A percentile compares a stretch with the other conserved stretches of the same genome.
These are phyloP conservation scores for Casuarina glauca DNA, from an alignment of 306 rosid genomes.

Conservation along the genomic window DNA sequence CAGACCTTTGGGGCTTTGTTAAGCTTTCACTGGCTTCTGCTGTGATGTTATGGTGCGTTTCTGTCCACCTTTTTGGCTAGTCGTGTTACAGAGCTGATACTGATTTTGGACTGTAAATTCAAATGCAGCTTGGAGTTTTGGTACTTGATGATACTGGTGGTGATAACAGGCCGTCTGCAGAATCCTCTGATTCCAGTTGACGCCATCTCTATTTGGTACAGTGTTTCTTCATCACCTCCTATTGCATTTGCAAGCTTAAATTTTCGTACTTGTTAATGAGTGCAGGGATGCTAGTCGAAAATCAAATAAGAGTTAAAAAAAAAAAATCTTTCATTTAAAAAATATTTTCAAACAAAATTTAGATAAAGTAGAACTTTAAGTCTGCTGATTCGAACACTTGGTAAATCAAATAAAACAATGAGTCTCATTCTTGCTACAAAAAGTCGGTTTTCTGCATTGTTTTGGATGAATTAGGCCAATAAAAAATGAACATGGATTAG, in stretches of 20 bases:
- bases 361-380: too few relatives aligned
- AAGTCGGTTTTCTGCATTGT: background rate
- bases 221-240: conserved; percentile 2
- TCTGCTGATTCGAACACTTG: too few relatives aligned
- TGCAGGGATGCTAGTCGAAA: too few relatives aligned
- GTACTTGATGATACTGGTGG: conserved; percentile 80
- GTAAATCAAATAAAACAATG: too few relatives aligned
- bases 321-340: too few relatives aligned
- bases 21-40: conserved; percentile 84
- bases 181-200: conserved; percentile 69
- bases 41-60: conserved; percentile 65
- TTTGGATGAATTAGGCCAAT: background rate
- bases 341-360: too few relatives aligned
- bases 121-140: conserved; percentile 79
- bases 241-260: background rate
- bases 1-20: conserved; percentile 56
- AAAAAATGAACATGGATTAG: too few relatives aligned
- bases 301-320: too few relatives aligned
- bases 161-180: conserved; percentile 59
- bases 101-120: conserved; percentile 9
- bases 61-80: conserved; percentile 15
- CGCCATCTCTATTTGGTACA: conserved; percentile 73
- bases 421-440: too few relatives aligned
- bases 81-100: background rate
- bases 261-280: too few relatives aligned